A percentile compares a stretch with the other conserved stretches of the same genome.
Conservation (phyloP, 176 grass and related monocot species). For the Phyllostachys edulis region DNA sequence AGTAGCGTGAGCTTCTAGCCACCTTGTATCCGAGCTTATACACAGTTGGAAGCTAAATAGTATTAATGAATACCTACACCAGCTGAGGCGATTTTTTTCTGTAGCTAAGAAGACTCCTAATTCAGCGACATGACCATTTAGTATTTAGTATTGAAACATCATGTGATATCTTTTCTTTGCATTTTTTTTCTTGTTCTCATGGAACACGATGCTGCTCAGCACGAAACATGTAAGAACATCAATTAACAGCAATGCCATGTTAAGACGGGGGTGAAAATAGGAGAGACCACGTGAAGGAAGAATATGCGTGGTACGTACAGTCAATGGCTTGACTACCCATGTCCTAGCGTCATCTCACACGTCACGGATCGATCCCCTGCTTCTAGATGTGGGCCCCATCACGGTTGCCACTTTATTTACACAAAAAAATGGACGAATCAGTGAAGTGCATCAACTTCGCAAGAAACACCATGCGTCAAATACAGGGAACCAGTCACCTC, state of each 20-base stretch:
- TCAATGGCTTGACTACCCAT: background rate
- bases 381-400: slow-evolving; percentile 5
- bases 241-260: background rate
- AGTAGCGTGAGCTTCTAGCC: background rate
- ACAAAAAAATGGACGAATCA: background rate
- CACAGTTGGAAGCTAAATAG: no score
- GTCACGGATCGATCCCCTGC: background rate
- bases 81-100: background rate
- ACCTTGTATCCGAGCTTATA: background rate
- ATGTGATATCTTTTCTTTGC: background rate
- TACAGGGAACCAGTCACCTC: background rate
- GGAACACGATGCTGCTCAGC: background rate
- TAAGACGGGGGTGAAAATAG: background rate
- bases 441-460: background rate
- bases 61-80: background rate
- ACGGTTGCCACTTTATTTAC: no score
- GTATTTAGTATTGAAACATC: background rate
- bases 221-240: background rate
- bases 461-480: background rate
- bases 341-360: slow-evolving; percentile 17
- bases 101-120: background rate
- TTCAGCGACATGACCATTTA: background rate
- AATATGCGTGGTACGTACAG: background rate
- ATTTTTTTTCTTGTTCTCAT: background rate
- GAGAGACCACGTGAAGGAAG: background rate